Base-by-base conservation (phyloP, 2,329 filamentous ascomycete genomes). In the Talaromyces islandicus region DNA sequence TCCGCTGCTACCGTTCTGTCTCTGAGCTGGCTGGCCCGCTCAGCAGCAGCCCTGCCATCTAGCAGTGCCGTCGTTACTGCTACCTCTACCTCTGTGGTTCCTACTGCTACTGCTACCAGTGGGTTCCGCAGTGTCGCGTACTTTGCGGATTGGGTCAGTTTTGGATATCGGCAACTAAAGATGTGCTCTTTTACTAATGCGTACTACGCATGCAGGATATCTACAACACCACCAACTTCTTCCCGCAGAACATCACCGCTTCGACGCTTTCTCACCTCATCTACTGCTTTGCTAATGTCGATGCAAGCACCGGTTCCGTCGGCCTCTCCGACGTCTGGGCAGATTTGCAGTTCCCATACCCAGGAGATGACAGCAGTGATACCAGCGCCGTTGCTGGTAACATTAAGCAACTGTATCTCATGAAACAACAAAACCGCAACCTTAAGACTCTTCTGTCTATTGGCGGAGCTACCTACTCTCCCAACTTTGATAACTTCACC, bases 201-300 rank as follows among this genome's bases (percentile, higher is more conserved):
- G n/a, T 29, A 3, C 54, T 46, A 41, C 11, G 1, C 29, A 27
- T 30, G 17, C 38, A 81, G 91, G 90, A 89, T 65, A 93, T 95
- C 66, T 97, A 97, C 74, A 91, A 81, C 43, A 86, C 92, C 58
- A 46, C 7, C 19, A 88, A 93, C 68, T 89, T 93, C 72, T 83
- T 86, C 19, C 92, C 92, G 0, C 89, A 95, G 70, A 86, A 96
- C 70, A 83, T 97, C 4, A 90, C 90, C 0, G 86, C 83, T 4
- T 84, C 92, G 58, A 88, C 90, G 59, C 83, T 97, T 50, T 97
- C 92, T 0, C 93, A 97, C 70, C 77, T 97, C 5, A 85, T 97
- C n/a, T 97, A 96, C 68, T 83, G 92, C 17, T 97, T 97, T 75
- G 92, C 91, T 69, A 95, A 97, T 71, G 85, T 96, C 61, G 83